Base-by-base conservation (phyloP, 2,329 filamentous ascomycete species). In the Ophiostoma australiae region DNA sequence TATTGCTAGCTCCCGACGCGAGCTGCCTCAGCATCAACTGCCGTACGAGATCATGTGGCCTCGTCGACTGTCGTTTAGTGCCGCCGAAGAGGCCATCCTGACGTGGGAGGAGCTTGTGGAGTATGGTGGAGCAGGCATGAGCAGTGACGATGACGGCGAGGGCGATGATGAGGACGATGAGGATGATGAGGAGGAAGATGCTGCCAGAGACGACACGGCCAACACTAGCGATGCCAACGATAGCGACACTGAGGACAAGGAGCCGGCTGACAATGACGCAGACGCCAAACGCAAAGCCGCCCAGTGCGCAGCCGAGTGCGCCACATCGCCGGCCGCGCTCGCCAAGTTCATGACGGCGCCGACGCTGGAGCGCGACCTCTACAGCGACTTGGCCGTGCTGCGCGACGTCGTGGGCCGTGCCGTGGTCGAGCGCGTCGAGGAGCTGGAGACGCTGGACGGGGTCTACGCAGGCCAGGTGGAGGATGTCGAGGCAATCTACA, bases 11-110 rank as follows among this genome's bases (percentile, higher is more conserved):
- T 76, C 78, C 0, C 78, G 77, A 0, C 33, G 15, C 44, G 23
- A 33, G 5, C 2, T 33, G 1, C 27, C 41, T 3, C 17, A 33
- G 35, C 27, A 31, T 31, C 27, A 31, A 31, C 37, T 67, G 20
- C 70, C 72, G 5, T 52, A 69, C 15, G 72, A 61, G 17, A 52
- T 70, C 8, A 79, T 86, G 71, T 92, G 89, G 86, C 87, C 90
- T 0, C 87, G 91, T 1, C 86, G 90, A 63, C 83, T 94, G 73
- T 93, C 91, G 4, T 94, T 94, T 78, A 89, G 89, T 72, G 85
- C 90, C 65, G 91, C 90, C 1, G 90, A 92, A 79, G 90, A 93
- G 72, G 90, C 89, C n/a, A 81, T 94, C 8, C 80, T 93, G 1
- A 82, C 81, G 20, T 93, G 91, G 90, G 81, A 86, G 5, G 84